phyloP scores from a whole-genome alignment of 2,329 filamentous ascomycete species.

The Pseudocercospora macadamiae region DNA sequence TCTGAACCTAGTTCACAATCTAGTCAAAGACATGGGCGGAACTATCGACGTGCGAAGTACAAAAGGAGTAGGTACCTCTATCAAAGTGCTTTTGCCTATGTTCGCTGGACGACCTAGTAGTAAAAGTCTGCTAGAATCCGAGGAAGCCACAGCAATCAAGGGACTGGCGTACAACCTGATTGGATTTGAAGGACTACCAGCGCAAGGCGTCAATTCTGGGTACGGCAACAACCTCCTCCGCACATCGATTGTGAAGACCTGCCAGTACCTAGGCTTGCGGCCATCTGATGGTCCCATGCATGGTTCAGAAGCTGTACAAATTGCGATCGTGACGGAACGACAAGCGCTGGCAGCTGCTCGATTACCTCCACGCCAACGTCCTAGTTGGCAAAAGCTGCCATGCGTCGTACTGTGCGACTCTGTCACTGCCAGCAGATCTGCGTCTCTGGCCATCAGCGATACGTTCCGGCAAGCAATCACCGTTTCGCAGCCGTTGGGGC shows the following conservation, averaged over 20 bases:
- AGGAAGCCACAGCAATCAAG: neutral
- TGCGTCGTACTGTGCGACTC: slow-evolving; percentile 16
- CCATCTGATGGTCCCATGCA: neutral
- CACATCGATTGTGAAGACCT: slow-evolving; percentile 10
- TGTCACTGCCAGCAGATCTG: slow-evolving; percentile 7
- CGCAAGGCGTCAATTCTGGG: neutral
- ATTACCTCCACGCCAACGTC: neutral
- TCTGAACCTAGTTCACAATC: slow-evolving; percentile 37
- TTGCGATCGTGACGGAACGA: slow-evolving; percentile 8
- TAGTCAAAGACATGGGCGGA: slow-evolving; percentile 34
- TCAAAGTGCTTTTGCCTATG: slow-evolving; percentile 11
- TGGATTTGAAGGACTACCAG: slow-evolving; percentile 6
- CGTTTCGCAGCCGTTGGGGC: slow-evolving; percentile 10
- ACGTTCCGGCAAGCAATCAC: slow-evolving; percentile 6
- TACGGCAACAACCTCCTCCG: slow-evolving; percentile 2
- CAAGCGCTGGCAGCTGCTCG: neutral
- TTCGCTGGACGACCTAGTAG: neutral
- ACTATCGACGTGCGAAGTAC: slow-evolving; percentile 35
- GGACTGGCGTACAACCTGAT: slow-evolving; percentile 6
- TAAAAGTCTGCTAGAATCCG: neutral
- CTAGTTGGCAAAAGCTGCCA: neutral
- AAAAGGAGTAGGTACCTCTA: slow-evolving; percentile 30
- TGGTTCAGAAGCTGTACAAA: neutral
- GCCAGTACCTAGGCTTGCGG: slow-evolving; percentile 7
- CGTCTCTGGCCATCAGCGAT: neutral